Evolutionary conservation across 1,139 yeast genomes (phyloP).

Genomic region (Taiozyma sp.): DNA sequence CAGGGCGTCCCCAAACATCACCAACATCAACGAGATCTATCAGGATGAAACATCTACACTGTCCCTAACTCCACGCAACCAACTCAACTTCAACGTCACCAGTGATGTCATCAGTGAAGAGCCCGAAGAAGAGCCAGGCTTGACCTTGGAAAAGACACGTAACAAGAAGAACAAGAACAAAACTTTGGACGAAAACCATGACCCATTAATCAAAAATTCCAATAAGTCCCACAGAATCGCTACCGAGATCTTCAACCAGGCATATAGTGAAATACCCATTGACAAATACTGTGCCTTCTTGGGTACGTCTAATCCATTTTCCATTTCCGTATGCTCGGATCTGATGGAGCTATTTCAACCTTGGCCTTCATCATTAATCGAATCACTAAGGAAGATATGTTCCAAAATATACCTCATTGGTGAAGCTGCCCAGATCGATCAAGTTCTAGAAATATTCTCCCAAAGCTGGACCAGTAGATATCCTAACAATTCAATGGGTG

Average conservation of each 20-base stretch:
- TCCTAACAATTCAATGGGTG: constrained; percentile 41
- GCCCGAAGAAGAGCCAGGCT: constrained; percentile 12
- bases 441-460: constrained; percentile 65
- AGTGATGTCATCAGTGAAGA: constrained; percentile 17
- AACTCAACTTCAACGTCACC: constrained; percentile 10
- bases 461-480: constrained; percentile 57
- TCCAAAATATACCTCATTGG: constrained; percentile 67
- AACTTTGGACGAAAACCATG: neutral
- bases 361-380: constrained; percentile 37
- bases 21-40: constrained; percentile 17
- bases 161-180: neutral
- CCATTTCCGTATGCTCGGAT: constrained; percentile 21
- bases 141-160: neutral
- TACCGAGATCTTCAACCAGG: constrained; percentile 25
- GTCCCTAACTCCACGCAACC: constrained; percentile 10
- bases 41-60: constrained; percentile 10
- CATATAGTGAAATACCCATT: constrained; percentile 22
- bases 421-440: constrained; percentile 79
- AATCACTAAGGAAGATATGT: constrained; percentile 57
- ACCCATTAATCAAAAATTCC: neutral
- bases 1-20: constrained; percentile 16
- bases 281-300: constrained; percentile 32
- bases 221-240: constrained; percentile 21
- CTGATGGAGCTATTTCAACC: constrained; percentile 26
- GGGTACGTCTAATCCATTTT: constrained; percentile 23